A percentile compares a stretch with the other conserved stretches of the same genome.
phyloP scores from a whole-genome alignment of 2,329 filamentous ascomycete genomes.

The Trichoderma cornu-damae region DNA sequence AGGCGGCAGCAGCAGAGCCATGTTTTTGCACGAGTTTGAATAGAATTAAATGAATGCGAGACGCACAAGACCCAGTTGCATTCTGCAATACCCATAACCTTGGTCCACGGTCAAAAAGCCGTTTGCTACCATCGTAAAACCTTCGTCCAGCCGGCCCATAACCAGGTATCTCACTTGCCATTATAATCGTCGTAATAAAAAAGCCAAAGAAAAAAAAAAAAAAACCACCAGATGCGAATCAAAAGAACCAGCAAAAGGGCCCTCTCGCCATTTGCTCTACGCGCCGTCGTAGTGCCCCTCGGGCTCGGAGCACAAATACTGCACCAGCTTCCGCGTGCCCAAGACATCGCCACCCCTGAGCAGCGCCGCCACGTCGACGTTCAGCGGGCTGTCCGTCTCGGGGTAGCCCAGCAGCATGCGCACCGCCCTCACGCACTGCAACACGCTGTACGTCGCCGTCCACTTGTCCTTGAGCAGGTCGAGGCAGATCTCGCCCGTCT shows the following conservation, averaged over 20 bases:
- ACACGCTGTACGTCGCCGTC: slow-evolving; percentile 80
- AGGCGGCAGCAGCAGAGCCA: slow-evolving; percentile 2
- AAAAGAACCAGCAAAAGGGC: not conserved
- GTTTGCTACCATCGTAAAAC: not conserved
- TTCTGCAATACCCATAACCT: not conserved
- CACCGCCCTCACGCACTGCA: slow-evolving; percentile 66
- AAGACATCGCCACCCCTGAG: slow-evolving; percentile 62
- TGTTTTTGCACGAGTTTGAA: slow-evolving; percentile 8
- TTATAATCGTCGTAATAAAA: not conserved
- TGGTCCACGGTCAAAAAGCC: not conserved
- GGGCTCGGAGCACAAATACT: slow-evolving; percentile 57
- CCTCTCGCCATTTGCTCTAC: slow-evolving; percentile 21
- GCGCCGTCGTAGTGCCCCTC: slow-evolving; percentile 35
- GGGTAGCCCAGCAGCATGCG: slow-evolving; percentile 61
- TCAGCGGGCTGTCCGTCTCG: slow-evolving; percentile 69
- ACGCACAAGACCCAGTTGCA: not conserved
- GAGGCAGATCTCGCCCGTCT: slow-evolving; percentile 87
- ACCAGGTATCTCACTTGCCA: too few relatives aligned
- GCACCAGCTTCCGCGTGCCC: slow-evolving; percentile 64
- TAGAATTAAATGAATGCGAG: slow-evolving; percentile 17
- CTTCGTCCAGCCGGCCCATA: not conserved
- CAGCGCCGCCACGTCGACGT: slow-evolving; percentile 71
- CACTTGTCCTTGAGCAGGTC: slow-evolving; percentile 76
- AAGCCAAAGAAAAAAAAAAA: not conserved
- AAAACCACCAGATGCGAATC: not conserved